Percentiles rank a stretch among this genome's conserved stretches.
phyloP scores from a whole-genome alignment of 1,284 basidiomycete genomes.

The Tremellales sp. region DNA sequence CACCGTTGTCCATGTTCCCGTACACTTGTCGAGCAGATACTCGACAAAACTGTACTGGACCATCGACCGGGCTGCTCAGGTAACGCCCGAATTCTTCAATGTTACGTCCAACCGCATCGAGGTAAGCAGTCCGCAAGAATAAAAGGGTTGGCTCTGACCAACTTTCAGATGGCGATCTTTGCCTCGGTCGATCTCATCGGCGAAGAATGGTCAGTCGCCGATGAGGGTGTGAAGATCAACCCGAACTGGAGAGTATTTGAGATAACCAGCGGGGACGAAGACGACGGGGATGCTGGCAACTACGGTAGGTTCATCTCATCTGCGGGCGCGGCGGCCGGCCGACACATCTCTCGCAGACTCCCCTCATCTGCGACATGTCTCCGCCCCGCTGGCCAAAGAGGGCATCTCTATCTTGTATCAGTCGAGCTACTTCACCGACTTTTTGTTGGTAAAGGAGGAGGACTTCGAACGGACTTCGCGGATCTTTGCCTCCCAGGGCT shows the following conservation, averaged over 20 bases:
- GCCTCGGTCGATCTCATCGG: constrained; percentile 28
- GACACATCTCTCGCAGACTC: constrained; percentile 26
- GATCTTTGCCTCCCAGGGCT: constrained; percentile 36
- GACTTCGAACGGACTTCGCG: constrained; percentile 32
- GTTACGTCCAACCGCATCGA: constrained; percentile 41
- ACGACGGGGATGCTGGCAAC: constrained; percentile 23
- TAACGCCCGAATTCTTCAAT: constrained; percentile 41
- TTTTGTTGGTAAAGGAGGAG: constrained; percentile 59
- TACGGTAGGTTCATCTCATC: constrained; percentile 27
- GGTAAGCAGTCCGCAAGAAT: constrained; percentile 20
- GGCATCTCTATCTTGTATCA: constrained; percentile 81
- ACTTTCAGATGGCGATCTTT: constrained; percentile 38
- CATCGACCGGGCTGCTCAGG: constrained; percentile 24
- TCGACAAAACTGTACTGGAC: constrained; percentile 42
- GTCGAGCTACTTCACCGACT: constrained; percentile 79
- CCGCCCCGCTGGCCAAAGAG: constrained; percentile 68
- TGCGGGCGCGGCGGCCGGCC: not conserved
- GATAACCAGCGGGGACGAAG: constrained; percentile 36
- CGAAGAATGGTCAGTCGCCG: constrained; percentile 26
- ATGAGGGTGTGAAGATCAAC: constrained; percentile 29
- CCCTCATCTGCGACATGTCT: constrained; percentile 62
- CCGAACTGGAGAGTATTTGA: constrained; percentile 43
- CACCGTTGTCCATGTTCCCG: constrained; percentile 41
- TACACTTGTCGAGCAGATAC: constrained; percentile 16
- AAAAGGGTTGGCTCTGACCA: not conserved